Evolutionary conservation across 495 filamentous ascomycete genomes (phyloP).

Genomic region (Schizothecium vesticola): DNA sequence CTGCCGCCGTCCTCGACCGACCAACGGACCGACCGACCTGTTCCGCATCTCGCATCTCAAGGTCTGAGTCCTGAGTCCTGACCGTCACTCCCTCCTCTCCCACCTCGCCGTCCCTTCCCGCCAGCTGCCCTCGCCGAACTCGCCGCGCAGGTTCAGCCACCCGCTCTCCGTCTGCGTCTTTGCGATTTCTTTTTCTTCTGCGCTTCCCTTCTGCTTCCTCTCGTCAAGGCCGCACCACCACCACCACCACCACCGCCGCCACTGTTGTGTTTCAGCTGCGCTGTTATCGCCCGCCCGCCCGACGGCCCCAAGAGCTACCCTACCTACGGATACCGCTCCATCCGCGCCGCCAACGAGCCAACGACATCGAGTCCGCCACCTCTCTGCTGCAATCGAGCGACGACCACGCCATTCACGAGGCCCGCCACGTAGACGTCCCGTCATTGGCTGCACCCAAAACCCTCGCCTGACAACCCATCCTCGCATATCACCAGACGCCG

Average conservation of each 20-base stretch:
- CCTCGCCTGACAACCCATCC: not conserved
- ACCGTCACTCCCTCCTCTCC: not conserved
- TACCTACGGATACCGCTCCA: not conserved
- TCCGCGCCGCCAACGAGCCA: constrained; percentile 2
- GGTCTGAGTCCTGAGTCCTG: not conserved
- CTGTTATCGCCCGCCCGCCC: constrained; percentile 1
- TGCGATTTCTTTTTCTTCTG: not conserved
- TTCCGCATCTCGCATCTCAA: not conserved
- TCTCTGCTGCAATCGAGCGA: not conserved
- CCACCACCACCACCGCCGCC: not conserved
- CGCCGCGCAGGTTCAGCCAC: not conserved
- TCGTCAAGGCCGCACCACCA: too few species aligned
- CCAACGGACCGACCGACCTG: too few species aligned
- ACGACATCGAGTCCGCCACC: not conserved
- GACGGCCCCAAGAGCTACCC: not conserved
- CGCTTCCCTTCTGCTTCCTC: not conserved
- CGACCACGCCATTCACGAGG: not conserved
- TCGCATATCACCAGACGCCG: not conserved
- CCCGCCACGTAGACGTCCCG: not conserved
- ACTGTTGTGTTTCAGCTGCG: constrained; percentile 1
- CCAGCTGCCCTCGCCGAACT: not conserved
- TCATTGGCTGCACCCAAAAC: not conserved
- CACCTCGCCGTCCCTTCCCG: not conserved
- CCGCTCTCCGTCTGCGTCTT: not conserved
- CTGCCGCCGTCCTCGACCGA: too few species aligned